Conservation (phyloP, 2,329 filamentous ascomycete genomes). For the Pseudogymnoascus sp. region DNA sequence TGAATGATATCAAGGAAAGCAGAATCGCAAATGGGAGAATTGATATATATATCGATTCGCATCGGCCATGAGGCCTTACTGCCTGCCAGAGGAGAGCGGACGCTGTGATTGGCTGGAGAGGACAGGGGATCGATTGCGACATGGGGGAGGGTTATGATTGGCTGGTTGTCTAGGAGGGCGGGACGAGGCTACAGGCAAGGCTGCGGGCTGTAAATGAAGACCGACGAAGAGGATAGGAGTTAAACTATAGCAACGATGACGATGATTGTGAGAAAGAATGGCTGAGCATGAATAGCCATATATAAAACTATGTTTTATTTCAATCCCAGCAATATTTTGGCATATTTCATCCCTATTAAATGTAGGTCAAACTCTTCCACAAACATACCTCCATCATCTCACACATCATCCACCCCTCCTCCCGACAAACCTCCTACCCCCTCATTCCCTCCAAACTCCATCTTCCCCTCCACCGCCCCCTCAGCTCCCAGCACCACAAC, state of each 20-base stretch:
- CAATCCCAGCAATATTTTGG: too few species aligned
- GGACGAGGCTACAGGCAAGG: not conserved
- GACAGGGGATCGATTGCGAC: not conserved
- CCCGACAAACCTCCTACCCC: not conserved
- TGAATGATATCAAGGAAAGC: not conserved
- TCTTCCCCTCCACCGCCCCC: not conserved
- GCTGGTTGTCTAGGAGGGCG: not conserved
- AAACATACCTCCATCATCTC: too few species aligned
- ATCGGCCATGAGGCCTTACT: not conserved
- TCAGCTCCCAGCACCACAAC: slow-evolving; percentile 25
- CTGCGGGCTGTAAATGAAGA: too few species aligned
- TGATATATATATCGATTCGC: not conserved
- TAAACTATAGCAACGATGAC: too few species aligned
- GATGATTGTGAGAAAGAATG: too few species aligned
- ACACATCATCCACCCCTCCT: not conserved
- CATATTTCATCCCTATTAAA: too few species aligned
- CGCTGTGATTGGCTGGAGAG: not conserved
- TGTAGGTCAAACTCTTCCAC: too few species aligned
- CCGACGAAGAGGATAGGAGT: too few species aligned
- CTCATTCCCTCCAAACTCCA: not conserved
- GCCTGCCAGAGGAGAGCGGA: not conserved
- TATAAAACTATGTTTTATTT: too few species aligned
- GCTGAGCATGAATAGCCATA: too few species aligned
- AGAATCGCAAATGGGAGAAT: not conserved
- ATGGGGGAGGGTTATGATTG: not conserved